Conservation (phyloP, 805 yeast species). For the Pichia nanzhaoensis region DNA sequence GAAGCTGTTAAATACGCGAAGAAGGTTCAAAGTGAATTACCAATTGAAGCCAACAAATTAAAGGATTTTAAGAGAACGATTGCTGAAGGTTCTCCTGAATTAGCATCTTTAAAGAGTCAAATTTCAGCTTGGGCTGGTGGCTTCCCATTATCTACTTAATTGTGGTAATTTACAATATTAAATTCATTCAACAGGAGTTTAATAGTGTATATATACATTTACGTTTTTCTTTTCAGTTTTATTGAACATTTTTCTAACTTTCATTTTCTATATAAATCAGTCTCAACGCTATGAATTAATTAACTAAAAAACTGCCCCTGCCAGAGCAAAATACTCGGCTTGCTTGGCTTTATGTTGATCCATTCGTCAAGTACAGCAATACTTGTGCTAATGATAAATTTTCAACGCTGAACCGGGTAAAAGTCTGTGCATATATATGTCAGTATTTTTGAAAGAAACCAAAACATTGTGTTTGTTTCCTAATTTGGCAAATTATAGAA, state of each 20-base stretch:
- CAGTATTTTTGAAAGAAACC: no score
- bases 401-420: no score
- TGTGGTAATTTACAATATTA: not conserved
- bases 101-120: slow-evolving; percentile 64
- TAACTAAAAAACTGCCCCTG: no score
- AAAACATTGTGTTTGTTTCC: no score
- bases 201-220: not conserved
- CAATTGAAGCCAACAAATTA: slow-evolving; percentile 88
- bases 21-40: slow-evolving; percentile 69
- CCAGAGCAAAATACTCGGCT: no score
- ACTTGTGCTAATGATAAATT: no score
- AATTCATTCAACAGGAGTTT: slow-evolving; percentile 5
- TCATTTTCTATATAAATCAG: slow-evolving; percentile 9
- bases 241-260: not conserved
- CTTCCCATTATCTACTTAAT: slow-evolving; percentile 59
- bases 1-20: slow-evolving; percentile 70
- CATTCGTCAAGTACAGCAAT: no score
- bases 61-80: slow-evolving; percentile 91
- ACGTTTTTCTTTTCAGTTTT: not conserved
- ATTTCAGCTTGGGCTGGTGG: slow-evolving; percentile 87
- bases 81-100: slow-evolving; percentile 62
- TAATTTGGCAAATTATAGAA: no score
- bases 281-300: slow-evolving; percentile 12
- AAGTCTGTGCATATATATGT: no score
- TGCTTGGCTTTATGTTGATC: not conserved